These are phyloP conservation scores for Verticillium longisporum DNA, from an alignment of 2,329 filamentous ascomycete genomes.

Conservation along the genomic window DNA sequence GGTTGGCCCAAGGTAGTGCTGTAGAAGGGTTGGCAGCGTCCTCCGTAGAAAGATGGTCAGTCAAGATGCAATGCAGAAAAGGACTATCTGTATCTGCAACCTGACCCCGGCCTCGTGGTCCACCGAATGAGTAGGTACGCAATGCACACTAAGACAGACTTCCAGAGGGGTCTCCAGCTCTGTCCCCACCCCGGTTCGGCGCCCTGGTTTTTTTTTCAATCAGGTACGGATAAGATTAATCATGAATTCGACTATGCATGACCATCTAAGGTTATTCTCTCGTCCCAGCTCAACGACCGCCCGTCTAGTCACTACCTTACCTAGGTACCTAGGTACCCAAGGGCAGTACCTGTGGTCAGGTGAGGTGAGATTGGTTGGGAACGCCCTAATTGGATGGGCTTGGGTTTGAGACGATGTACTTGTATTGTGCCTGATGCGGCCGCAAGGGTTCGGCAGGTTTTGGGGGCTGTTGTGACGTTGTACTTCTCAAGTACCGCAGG, in stretches of 20 bases:
- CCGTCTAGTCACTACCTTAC: too few species aligned
- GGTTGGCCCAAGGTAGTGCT: background rate
- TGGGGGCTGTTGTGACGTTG: background rate
- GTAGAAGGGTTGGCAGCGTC: background rate
- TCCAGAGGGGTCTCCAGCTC: background rate
- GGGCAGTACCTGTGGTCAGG: too few species aligned
- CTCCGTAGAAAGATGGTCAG: background rate
- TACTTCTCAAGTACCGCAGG: background rate
- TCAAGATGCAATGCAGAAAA: conserved; percentile 1
- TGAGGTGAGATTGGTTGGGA: background rate
- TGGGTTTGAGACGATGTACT: background rate
- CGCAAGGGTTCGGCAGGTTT: background rate
- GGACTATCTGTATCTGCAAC: conserved; percentile 1
- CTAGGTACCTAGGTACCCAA: too few species aligned
- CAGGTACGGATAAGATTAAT: background rate
- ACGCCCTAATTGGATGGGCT: background rate
- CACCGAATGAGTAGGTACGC: background rate
- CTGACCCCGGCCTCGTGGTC: background rate
- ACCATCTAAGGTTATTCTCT: too few species aligned
- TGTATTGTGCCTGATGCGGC: background rate
- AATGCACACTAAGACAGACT: background rate
- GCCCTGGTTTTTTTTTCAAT: background rate
- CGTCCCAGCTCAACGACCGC: too few species aligned
- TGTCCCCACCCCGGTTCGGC: background rate
- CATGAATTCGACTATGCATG: background rate